Evolutionary conservation across 2,329 filamentous ascomycete species (phyloP).

Genomic region (Cordyceps cicadae): DNA sequence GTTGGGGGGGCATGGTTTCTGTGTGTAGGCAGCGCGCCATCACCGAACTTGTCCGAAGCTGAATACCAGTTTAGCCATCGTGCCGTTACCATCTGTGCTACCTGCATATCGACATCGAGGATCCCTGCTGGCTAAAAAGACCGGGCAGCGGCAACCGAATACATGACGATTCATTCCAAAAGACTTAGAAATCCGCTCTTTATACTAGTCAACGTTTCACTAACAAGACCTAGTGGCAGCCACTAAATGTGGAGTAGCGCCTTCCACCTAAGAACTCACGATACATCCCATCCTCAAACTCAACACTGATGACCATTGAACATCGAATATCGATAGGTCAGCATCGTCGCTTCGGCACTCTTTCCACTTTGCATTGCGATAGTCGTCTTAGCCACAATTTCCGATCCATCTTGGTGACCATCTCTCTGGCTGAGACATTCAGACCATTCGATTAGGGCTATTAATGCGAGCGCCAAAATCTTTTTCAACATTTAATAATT

Average conservation of each 20-base stretch:
- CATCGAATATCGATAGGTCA: too few species aligned
- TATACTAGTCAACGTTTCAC: background rate
- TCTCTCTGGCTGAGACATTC: constrained; percentile 23
- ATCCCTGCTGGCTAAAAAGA: background rate
- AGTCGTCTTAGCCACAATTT: constrained; percentile 13
- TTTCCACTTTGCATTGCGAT: constrained; percentile 9
- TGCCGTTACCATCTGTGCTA: background rate
- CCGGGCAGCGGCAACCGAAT: background rate
- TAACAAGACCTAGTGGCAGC: background rate
- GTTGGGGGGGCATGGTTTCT: background rate
- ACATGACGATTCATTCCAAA: background rate
- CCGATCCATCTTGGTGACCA: constrained; percentile 27
- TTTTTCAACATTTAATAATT: too few species aligned
- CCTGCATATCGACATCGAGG: background rate
- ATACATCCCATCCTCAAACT: background rate
- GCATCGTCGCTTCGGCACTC: background rate
- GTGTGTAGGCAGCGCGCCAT: background rate
- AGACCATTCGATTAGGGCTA: too few species aligned
- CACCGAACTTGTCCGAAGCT: background rate
- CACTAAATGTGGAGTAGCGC: background rate
- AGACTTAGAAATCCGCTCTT: background rate
- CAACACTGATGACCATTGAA: background rate
- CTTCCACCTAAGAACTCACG: background rate
- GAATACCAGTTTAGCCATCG: background rate
- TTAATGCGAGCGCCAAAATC: too few species aligned